phyloP scores from a whole-genome alignment of 352 stramenopile species.

The Phytopythium sindhum region DNA sequence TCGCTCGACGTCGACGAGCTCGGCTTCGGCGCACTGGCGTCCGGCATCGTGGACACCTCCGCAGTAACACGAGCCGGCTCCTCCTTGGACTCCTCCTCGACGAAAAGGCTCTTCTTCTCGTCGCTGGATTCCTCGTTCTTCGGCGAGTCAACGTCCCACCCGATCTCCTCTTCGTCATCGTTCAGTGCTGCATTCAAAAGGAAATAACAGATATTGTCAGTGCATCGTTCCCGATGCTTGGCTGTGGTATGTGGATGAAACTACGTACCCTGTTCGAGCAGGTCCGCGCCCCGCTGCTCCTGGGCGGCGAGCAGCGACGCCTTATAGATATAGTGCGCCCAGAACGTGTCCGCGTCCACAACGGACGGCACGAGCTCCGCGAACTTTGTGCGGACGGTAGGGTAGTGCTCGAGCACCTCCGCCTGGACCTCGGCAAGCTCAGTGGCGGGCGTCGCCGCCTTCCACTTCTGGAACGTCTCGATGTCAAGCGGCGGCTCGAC shows the following conservation, averaged over 20 bases:
- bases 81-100: slow-evolving; percentile 43
- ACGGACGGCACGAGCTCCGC: slow-evolving; percentile 51
- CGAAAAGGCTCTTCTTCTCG: slow-evolving; percentile 34
- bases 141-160: slow-evolving; percentile 66
- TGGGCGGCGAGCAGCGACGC: slow-evolving; percentile 62
- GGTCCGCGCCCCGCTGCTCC: slow-evolving; percentile 54
- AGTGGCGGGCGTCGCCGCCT: slow-evolving; percentile 19
- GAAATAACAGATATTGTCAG: slow-evolving; percentile 7
- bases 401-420: slow-evolving; percentile 64
- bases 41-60: background rate
- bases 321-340: slow-evolving; percentile 76
- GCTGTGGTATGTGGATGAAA: background rate
- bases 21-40: background rate
- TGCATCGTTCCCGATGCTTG: background rate
- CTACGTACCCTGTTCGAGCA: slow-evolving; percentile 57
- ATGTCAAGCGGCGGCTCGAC: slow-evolving; percentile 45
- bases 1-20: slow-evolving; percentile 43
- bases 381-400: slow-evolving; percentile 51
- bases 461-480: slow-evolving; percentile 71
- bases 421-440: slow-evolving; percentile 43
- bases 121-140: slow-evolving; percentile 27
- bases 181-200: slow-evolving; percentile 35
- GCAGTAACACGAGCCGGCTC: slow-evolving; percentile 10
- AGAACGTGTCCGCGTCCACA: slow-evolving; percentile 53
- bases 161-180: slow-evolving; percentile 64